These are phyloP conservation scores for Amphibolis antarctica DNA, from an alignment of 106 monocot genomes.

Conservation along the genomic window DNA sequence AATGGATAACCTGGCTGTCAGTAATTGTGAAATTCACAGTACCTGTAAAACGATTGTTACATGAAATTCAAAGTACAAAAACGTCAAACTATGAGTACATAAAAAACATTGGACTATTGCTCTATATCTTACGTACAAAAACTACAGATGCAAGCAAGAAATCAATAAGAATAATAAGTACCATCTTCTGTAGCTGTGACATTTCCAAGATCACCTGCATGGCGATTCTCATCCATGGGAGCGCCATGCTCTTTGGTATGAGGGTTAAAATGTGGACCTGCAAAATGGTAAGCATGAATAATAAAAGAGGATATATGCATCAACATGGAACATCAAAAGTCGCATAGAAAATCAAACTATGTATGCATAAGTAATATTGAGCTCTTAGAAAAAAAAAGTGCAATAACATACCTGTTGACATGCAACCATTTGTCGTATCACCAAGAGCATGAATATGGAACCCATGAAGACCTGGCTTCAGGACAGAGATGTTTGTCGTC, in stretches of 20 bases:
- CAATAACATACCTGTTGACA: conserved; percentile 59
- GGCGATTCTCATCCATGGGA: conserved; percentile 60
- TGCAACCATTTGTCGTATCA: conserved; percentile 77
- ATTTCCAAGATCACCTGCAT: conserved; percentile 91
- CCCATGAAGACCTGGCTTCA: conserved; percentile 45
- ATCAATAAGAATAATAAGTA: conserved; percentile 14
- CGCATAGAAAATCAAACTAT: neutral
- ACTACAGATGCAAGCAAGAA: neutral
- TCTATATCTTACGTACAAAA: neutral
- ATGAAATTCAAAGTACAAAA: no score
- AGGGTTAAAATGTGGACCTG: conserved; percentile 91
- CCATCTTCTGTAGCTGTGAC: conserved; percentile 58
- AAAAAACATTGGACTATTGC: neutral
- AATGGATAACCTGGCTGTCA: conserved; percentile 37
- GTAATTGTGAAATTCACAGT: conserved; percentile 25
- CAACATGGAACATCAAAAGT: neutral
- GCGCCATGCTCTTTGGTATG: conserved; percentile 66
- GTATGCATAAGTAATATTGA: neutral
- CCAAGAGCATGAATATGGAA: conserved; percentile 74
- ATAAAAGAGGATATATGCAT: no score
- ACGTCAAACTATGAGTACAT: no score
- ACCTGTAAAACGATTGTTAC: conserved; percentile 24
- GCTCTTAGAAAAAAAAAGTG: neutral
- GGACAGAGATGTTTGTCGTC: conserved; percentile 33
- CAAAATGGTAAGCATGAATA: neutral